Percentiles rank a stretch among this genome's conserved stretches.
These are phyloP conservation scores for Aspergillus hortae DNA, from an alignment of 2,329 filamentous ascomycete genomes.

Conservation along the genomic window DNA sequence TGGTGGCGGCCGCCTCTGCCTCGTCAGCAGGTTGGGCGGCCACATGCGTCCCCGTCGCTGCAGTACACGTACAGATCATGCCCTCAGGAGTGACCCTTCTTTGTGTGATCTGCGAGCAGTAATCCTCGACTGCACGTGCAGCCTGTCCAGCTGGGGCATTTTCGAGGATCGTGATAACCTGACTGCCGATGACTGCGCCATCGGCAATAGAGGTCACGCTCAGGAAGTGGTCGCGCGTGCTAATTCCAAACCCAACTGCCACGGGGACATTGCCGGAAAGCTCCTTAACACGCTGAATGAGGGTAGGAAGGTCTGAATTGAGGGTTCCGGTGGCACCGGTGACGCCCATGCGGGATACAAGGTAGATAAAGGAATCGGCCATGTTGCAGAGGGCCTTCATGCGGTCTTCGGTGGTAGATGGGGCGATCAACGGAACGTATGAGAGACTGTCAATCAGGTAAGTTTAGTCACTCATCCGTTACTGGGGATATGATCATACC, in stretches of 20 bases:
- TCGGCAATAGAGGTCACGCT: conserved; percentile 77
- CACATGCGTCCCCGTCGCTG: background rate
- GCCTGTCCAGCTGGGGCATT: conserved; percentile 61
- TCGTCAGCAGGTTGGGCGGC: background rate
- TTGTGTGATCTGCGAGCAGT: conserved; percentile 68
- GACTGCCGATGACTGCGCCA: conserved; percentile 89
- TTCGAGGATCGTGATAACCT: conserved; percentile 76
- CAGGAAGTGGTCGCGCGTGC: conserved; percentile 84
- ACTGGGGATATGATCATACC: conserved; percentile 46
- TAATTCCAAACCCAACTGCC: conserved; percentile 90
- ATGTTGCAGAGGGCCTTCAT: conserved; percentile 93
- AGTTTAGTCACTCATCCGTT: background rate
- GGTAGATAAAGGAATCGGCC: conserved; percentile 95
- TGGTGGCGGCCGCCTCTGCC: conserved; percentile 39
- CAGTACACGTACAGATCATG: background rate
- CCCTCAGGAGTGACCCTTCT: conserved; percentile 31
- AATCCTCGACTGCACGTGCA: conserved; percentile 72
- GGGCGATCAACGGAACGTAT: conserved; percentile 89
- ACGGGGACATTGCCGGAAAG: conserved; percentile 83
- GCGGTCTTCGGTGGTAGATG: conserved; percentile 78
- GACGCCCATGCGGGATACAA: conserved; percentile 90
- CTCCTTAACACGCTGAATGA: conserved; percentile 77
- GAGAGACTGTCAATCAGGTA: conserved; percentile 58
- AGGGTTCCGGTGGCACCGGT: conserved; percentile 80
- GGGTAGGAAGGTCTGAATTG: conserved; percentile 70